Conservation (phyloP, 805 yeast genomes). For the Candida lessepsii region DNA sequence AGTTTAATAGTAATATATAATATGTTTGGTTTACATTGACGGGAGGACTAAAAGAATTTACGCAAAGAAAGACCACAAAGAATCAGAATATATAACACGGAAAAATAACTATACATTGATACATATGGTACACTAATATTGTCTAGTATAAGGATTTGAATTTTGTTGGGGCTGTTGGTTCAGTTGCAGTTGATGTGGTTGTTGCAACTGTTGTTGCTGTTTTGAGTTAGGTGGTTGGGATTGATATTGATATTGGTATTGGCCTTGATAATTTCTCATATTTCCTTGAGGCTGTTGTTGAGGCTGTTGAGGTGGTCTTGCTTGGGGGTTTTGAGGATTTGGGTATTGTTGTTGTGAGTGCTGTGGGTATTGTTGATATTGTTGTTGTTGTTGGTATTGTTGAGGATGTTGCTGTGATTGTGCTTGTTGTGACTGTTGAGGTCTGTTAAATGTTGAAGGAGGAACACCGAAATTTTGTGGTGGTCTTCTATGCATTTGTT, state of each 20-base stretch:
- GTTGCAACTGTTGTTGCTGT: slow-evolving; percentile 17
- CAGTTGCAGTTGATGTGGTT: slow-evolving; percentile 6
- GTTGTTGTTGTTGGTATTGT: background rate
- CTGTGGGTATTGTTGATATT: background rate
- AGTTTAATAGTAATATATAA: too few species aligned
- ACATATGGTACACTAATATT: slow-evolving; percentile 11
- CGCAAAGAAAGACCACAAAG: too few species aligned
- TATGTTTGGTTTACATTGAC: too few species aligned
- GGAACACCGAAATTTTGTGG: slow-evolving; percentile 12
- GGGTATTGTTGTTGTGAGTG: background rate
- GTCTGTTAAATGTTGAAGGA: slow-evolving; percentile 8
- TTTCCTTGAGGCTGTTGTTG: background rate
- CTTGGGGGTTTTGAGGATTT: slow-evolving; percentile 5
- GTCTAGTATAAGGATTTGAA: slow-evolving; percentile 13
- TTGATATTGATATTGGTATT: slow-evolving; percentile 17
- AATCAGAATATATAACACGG: too few species aligned
- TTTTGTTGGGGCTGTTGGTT: slow-evolving; percentile 17
- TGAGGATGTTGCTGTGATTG: slow-evolving; percentile 13
- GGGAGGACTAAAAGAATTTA: too few species aligned
- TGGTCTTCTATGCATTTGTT: slow-evolving; percentile 12
- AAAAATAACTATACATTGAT: slow-evolving; percentile 4
- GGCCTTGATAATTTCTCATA: slow-evolving; percentile 15
- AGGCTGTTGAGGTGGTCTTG: slow-evolving; percentile 1
- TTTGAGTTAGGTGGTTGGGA: slow-evolving; percentile 9
- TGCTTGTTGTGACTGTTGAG: slow-evolving; percentile 16